Conservation (phyloP, 257 asterid genomes). For the Salvia splendens region DNA sequence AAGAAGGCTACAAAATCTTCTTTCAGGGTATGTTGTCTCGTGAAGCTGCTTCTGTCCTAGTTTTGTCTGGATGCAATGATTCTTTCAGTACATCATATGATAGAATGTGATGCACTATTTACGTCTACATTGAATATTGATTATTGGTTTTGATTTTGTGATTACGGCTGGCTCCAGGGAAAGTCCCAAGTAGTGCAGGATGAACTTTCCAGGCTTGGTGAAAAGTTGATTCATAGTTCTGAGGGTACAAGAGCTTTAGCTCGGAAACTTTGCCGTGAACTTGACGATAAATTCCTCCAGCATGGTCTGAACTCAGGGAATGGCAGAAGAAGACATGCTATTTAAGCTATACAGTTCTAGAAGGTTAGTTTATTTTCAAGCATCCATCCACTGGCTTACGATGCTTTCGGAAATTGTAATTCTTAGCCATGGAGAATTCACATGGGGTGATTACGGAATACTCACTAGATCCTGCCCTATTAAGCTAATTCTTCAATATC, state of each 20-base stretch:
- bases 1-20: no score
- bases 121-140: not conserved
- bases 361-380: constrained; percentile 51
- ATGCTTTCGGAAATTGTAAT: not conserved
- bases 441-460: no score
- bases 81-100: not conserved
- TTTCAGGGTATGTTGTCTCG: constrained; percentile 47
- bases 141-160: constrained; percentile 19
- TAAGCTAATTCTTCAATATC: not conserved
- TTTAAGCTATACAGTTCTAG: constrained; percentile 82
- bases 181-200: constrained; percentile 94
- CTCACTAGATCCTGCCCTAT: not conserved
- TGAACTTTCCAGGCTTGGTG: constrained; percentile 91
- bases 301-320: constrained; percentile 43
- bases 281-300: constrained; percentile 97
- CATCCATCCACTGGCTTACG: not conserved
- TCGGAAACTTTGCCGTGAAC: constrained; percentile 96
- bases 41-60: constrained; percentile 28
- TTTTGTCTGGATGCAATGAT: not conserved
- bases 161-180: constrained; percentile 80
- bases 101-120: constrained; percentile 20
- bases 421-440: not conserved
- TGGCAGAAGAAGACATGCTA: constrained; percentile 95
- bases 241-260: constrained; percentile 99
- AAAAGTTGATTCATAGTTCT: constrained; percentile 79